Evolutionary conservation across 192 early-diverging fungal species (phyloP), one percentile per base, ranked within the genome.

Genomic region (Coemansia sp.): DNA sequence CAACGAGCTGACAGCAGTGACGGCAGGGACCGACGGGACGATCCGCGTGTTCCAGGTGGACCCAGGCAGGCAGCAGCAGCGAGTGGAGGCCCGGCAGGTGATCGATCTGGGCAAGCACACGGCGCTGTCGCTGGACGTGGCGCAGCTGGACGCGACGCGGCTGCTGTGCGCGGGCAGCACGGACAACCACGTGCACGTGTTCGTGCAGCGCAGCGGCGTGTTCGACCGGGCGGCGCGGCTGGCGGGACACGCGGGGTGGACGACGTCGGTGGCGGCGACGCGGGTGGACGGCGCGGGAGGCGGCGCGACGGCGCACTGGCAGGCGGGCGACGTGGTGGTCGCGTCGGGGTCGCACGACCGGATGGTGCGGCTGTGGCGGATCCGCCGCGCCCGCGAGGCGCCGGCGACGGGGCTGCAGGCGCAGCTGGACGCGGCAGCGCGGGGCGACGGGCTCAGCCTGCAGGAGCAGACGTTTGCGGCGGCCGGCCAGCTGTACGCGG

Each of bases 171-270:
- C 81, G n/a, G 95, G 92, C 23, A 85, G 86, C 51, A 95, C 93
- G 0, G 92, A 96, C 62, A 83, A 80, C 60, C 68, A 74, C 43
- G 69, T 96, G 49, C 81, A 71, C 32, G 66, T 96, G 32, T 98
- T 88, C 46, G 66, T 82, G 31, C 61, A 70, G 36, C 49, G 56
- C n/a, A 69, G 45, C 6, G 46, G 51, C 38, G 82, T 42, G 80
- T 96, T 97, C 76, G 56, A 58, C 10, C 77, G 82, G 44, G 64
- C 74, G 4, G 66, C 90, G 40, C 60, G 81, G 8, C 71, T 98
- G 16, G 80, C 85, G 32, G 96, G 96, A 3, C 96, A 98, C 69
- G 88, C 90, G 11, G 92, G 93, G 58, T 98, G 96, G 96, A 83
- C 96, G 17, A 84, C 92, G 10, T 83, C 86, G 8, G 50, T 97